Evolutionary conservation across 2,329 filamentous ascomycete species (phyloP).

Genomic region (Orbilia oligospora): DNA sequence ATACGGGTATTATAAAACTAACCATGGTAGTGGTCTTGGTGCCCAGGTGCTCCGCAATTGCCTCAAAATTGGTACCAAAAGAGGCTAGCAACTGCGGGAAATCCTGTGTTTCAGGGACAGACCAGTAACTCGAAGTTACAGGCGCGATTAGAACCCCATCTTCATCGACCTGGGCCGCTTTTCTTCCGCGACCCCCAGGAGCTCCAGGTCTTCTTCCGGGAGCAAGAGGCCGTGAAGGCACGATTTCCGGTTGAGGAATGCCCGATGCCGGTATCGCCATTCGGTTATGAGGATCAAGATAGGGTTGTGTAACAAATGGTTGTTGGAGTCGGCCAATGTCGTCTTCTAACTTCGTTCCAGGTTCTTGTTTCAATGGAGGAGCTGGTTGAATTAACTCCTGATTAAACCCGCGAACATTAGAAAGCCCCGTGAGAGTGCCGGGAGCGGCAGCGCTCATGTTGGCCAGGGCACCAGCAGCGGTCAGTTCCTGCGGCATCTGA

Average conservation of each 20-base stretch:
- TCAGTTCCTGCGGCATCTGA: constrained; percentile 47
- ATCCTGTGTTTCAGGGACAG: constrained; percentile 83
- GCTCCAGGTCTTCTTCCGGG: constrained; percentile 62
- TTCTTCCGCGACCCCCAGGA: constrained; percentile 54
- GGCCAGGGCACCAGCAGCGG: constrained; percentile 60
- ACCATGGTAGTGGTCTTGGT: constrained; percentile 91
- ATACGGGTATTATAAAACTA: constrained; percentile 65
- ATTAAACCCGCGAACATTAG: constrained; percentile 26
- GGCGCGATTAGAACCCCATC: constrained; percentile 70
- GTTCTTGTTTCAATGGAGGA: constrained; percentile 49
- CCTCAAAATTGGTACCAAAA: constrained; percentile 83
- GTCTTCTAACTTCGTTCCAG: constrained; percentile 51
- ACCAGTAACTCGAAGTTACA: constrained; percentile 86
- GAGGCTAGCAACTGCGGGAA: constrained; percentile 80
- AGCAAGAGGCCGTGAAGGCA: constrained; percentile 57
- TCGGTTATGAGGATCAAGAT: constrained; percentile 48
- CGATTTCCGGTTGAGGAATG: constrained; percentile 52
- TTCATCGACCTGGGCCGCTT: constrained; percentile 66
- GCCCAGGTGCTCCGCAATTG: constrained; percentile 83
- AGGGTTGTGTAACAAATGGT: constrained; percentile 42
- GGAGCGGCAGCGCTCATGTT: constrained; percentile 49
- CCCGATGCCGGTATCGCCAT: constrained; percentile 46
- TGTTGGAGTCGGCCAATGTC: constrained; percentile 37
- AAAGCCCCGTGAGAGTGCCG: not conserved
- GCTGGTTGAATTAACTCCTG: constrained; percentile 47